Percentiles rank a stretch among this genome's conserved stretches.
phyloP scores from a whole-genome alignment of 495 filamentous ascomycete genomes.

The Xylaria castorea region DNA sequence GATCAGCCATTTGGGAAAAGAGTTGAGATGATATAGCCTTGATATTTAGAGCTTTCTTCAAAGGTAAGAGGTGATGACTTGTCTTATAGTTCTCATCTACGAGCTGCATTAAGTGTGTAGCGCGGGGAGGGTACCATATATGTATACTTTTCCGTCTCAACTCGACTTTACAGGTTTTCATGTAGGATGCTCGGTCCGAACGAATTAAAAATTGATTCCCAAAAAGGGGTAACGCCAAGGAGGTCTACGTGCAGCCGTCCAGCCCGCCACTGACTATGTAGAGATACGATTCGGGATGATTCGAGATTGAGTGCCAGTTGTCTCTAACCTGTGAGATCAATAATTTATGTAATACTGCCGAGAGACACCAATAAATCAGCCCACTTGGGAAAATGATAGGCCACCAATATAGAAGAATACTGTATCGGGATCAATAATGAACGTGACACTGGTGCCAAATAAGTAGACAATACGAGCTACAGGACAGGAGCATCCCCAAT shows the following conservation, averaged over 20 bases:
- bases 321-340: not conserved
- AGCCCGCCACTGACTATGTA: not conserved
- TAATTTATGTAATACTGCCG: not conserved
- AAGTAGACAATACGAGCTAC: not conserved
- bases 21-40: not conserved
- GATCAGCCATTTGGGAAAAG: not conserved
- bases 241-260: not conserved
- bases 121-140: not conserved
- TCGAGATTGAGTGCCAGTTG: not conserved
- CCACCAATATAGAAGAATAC: not conserved
- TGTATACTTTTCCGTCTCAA: not conserved
- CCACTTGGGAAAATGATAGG: not conserved
- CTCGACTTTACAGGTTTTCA: not conserved
- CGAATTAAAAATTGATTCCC: not conserved
- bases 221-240: not conserved
- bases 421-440: not conserved
- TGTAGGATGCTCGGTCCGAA: not conserved
- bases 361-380: not conserved
- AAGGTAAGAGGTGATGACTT: not conserved
- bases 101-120: not conserved
- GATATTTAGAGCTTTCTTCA: not conserved
- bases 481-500: not conserved
- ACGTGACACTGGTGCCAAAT: not conserved
- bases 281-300: not conserved
- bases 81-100: not conserved